Evolutionary conservation across 1,284 basidiomycete species (phyloP).

Genomic region (Vanrija humicola): DNA sequence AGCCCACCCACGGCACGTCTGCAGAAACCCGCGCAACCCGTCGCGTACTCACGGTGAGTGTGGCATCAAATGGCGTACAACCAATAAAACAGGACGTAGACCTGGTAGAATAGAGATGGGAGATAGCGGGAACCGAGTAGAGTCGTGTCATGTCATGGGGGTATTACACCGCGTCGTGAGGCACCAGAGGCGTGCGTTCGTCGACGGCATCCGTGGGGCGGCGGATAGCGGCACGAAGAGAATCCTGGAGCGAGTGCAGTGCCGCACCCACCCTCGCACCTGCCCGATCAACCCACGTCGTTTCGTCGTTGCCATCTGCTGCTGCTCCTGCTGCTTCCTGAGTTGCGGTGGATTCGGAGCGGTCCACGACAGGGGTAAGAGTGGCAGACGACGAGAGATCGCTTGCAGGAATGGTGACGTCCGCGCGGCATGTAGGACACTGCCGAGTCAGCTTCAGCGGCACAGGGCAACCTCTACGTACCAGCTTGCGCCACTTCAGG

Average conservation of each 20-base stretch:
- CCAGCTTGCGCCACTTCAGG: conserved; percentile 80
- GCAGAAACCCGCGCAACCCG: too few relatives aligned
- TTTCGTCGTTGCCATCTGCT: background rate
- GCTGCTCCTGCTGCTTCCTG: background rate
- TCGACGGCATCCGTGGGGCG: background rate
- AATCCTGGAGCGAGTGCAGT: conserved; percentile 1
- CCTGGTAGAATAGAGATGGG: background rate
- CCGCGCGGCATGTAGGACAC: conserved; percentile 85
- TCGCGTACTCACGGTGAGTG: too few relatives aligned
- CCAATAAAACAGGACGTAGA: background rate
- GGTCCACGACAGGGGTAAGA: conserved; percentile 17
- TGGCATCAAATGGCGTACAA: background rate
- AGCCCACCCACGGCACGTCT: background rate
- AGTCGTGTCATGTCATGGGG: too few relatives aligned
- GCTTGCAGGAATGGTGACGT: conserved; percentile 64
- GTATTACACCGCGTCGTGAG: background rate
- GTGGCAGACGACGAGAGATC: conserved; percentile 17
- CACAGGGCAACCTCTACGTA: conserved; percentile 49
- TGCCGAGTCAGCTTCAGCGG: conserved; percentile 38
- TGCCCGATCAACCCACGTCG: conserved; percentile 2
- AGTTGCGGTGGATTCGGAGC: background rate
- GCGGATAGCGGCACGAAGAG: conserved; percentile 1
- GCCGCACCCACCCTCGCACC: conserved; percentile 4
- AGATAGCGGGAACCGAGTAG: background rate
- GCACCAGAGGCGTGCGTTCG: conserved; percentile 7